Evolutionary conservation across 2,329 filamentous ascomycete species (phyloP).

Genomic region (Alternaria sp.): DNA sequence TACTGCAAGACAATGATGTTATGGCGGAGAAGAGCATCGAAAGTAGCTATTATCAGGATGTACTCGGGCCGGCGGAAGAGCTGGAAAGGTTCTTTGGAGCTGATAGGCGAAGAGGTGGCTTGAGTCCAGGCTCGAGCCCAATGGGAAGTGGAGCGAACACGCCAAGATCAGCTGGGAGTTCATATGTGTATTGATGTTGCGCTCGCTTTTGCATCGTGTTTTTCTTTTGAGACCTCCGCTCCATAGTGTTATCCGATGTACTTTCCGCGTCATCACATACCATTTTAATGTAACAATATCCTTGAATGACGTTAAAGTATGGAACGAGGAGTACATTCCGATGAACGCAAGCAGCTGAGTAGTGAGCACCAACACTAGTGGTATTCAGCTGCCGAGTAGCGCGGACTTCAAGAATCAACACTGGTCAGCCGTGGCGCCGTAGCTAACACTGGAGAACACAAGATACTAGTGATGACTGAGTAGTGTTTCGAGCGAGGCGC

Average conservation of each 20-base stretch:
- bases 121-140: conserved; percentile 10
- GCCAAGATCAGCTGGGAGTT: conserved; percentile 6
- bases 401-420: background rate
- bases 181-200: background rate
- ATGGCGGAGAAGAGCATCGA: conserved; percentile 29
- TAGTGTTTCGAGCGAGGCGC: background rate
- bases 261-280: background rate
- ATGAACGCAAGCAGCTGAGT: background rate
- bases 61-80: conserved; percentile 25
- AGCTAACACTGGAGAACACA: background rate
- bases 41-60: conserved; percentile 25
- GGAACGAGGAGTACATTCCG: background rate
- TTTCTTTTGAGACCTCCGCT: background rate
- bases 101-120: conserved; percentile 11
- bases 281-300: background rate
- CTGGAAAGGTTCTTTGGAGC: conserved; percentile 21
- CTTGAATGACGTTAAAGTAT: background rate
- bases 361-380: background rate
- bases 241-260: background rate
- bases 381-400: background rate
- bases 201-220: background rate
- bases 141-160: conserved; percentile 8
- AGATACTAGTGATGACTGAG: background rate
- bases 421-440: background rate
- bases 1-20: conserved; percentile 21